Conservation (phyloP, 148 eudicot genomes). For the Rhododendron simsii region DNA sequence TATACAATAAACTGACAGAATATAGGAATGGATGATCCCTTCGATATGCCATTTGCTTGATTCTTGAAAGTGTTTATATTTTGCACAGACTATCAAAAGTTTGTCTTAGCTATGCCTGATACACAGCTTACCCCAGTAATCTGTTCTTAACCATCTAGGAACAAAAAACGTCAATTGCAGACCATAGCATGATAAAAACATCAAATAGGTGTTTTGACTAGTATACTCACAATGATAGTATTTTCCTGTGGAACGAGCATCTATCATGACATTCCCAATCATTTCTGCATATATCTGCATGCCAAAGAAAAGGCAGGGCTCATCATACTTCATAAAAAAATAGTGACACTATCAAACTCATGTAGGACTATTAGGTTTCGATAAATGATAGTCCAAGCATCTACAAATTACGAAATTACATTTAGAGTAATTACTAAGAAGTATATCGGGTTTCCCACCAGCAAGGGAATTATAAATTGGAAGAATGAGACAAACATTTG, state of each 20-base stretch:
- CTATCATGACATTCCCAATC: conserved; percentile 98
- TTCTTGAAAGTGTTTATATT: background rate
- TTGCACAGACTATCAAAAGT: background rate
- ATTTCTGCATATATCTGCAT: conserved; percentile 94
- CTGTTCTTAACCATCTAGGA: background rate
- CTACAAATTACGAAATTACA: background rate
- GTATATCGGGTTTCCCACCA: background rate
- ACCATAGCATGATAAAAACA: background rate
- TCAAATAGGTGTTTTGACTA: conserved; percentile 38
- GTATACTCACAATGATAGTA: conserved; percentile 96
- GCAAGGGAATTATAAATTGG: background rate
- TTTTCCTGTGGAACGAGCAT: conserved; percentile 98
- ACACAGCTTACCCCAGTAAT: background rate
- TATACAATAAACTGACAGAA: background rate
- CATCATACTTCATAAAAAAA: background rate
- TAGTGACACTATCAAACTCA: no score
- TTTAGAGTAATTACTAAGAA: background rate
- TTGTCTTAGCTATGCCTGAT: background rate
- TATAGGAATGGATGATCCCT: no score
- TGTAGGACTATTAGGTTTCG: background rate
- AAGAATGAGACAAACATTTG: background rate
- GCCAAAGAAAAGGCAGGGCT: background rate
- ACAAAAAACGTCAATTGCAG: background rate
- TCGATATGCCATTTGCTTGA: background rate
- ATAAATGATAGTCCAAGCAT: background rate